Evolutionary conservation across 345 rosid genomes (phyloP).

Genomic region (Aquilaria sinensis): DNA sequence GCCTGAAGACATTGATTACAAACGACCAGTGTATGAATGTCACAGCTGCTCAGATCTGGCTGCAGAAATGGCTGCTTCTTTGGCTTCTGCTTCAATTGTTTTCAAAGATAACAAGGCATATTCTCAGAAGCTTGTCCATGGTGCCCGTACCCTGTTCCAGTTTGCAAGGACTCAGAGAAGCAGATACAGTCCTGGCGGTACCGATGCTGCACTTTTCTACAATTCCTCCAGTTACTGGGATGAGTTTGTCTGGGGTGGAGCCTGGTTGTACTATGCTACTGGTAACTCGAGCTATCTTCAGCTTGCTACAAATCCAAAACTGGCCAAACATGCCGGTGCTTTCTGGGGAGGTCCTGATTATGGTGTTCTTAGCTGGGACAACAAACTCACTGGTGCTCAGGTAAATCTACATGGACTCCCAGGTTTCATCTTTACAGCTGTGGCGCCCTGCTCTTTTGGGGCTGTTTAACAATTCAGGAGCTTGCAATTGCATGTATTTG

Average conservation of each 20-base stretch:
- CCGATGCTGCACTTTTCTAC: constrained; percentile 63
- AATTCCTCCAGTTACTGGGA: constrained; percentile 91
- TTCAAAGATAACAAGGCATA: constrained; percentile 92
- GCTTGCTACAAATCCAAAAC: constrained; percentile 59
- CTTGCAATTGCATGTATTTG: too few species aligned
- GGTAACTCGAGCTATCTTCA: constrained; percentile 75
- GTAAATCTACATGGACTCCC: constrained; percentile 29
- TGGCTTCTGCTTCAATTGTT: constrained; percentile 93
- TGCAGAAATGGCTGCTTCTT: constrained; percentile 95
- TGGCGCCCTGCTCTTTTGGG: too few species aligned
- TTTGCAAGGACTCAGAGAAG: constrained; percentile 74
- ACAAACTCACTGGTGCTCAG: constrained; percentile 96
- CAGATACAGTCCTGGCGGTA: constrained; percentile 63
- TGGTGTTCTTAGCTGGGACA: constrained; percentile 97
- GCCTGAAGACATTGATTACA: constrained; percentile 96
- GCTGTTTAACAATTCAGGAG: too few species aligned
- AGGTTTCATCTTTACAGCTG: too few species aligned
- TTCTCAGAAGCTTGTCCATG: constrained; percentile 89
- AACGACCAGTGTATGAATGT: constrained; percentile 62
- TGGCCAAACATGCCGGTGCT: constrained; percentile 91
- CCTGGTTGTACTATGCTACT: constrained; percentile 95
- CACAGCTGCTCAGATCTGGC: constrained; percentile 87
- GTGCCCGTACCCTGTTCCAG: constrained; percentile 66
- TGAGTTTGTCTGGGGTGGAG: constrained; percentile 91
- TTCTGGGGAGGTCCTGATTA: constrained; percentile 87